Percentiles rank a stretch among this genome's conserved stretches.
phyloP scores from a whole-genome alignment of 352 stramenopile species.

The Globisporangium orthogonon region DNA sequence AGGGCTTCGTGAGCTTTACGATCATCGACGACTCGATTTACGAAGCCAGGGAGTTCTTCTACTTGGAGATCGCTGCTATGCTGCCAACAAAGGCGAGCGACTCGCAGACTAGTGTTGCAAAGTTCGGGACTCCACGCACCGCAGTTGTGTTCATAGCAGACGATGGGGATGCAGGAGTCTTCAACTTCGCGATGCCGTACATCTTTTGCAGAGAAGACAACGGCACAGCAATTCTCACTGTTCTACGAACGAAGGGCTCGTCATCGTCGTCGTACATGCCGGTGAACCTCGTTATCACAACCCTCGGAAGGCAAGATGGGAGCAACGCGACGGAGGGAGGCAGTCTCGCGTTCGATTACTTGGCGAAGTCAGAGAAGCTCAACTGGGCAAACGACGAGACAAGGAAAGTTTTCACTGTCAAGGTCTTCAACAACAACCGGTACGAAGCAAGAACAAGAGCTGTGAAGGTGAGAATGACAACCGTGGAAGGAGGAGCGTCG shows the following conservation, averaged over 20 bases:
- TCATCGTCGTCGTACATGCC: constrained; percentile 59
- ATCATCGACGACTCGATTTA: constrained; percentile 60
- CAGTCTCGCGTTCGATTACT: constrained; percentile 63
- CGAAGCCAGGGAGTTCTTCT: constrained; percentile 64
- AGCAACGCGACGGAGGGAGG: constrained; percentile 60
- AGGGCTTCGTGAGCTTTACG: constrained; percentile 34
- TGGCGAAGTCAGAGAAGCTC: constrained; percentile 35
- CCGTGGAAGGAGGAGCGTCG: constrained; percentile 41
- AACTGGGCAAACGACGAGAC: constrained; percentile 48
- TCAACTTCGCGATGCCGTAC: constrained; percentile 45
- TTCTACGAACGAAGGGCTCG: constrained; percentile 36
- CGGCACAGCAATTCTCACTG: constrained; percentile 43
- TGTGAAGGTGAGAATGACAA: constrained; percentile 45
- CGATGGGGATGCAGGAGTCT: constrained; percentile 53
- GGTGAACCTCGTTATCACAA: constrained; percentile 43
- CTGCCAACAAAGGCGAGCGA: constrained; percentile 25
- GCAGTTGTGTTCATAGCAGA: constrained; percentile 47
- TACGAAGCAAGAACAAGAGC: constrained; percentile 41
- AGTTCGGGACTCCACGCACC: constrained; percentile 23
- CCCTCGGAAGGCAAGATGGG: constrained; percentile 23
- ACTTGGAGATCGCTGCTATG: constrained; percentile 36
- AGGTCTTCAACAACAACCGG: constrained; percentile 65
- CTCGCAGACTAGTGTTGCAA: constrained; percentile 23
- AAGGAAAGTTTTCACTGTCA: constrained; percentile 49
- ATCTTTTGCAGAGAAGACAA: constrained; percentile 68